Conservation (phyloP, 305 asterid genomes). For the Fraxinus sp. region DNA sequence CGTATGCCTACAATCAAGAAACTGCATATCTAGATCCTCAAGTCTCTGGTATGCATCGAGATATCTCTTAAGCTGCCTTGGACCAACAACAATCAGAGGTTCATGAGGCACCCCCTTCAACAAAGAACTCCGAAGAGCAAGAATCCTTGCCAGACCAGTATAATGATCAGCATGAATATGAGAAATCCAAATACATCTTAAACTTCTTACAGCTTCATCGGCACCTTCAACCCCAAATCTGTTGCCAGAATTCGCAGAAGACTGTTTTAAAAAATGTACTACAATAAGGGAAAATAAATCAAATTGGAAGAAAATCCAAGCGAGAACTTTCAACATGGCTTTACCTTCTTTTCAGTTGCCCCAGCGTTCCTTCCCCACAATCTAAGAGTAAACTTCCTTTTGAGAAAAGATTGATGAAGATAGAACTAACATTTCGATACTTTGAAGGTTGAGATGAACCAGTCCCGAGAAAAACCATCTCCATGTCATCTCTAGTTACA, state of each 20-base stretch:
- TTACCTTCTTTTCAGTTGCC: constrained; percentile 91
- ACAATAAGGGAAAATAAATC: neutral
- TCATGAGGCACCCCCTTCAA: constrained; percentile 63
- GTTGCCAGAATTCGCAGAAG: constrained; percentile 17
- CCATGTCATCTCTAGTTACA: constrained; percentile 69
- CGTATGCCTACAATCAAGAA: constrained; percentile 75
- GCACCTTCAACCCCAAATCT: constrained; percentile 83
- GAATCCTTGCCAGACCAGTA: constrained; percentile 87
- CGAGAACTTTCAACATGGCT: neutral
- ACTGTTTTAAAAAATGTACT: neutral
- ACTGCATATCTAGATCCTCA: constrained; percentile 87
- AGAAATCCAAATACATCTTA: constrained; percentile 89
- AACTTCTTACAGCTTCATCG: constrained; percentile 64
- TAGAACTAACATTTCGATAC: constrained; percentile 84
- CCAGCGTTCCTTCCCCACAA: constrained; percentile 94
- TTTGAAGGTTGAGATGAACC: constrained; percentile 98
- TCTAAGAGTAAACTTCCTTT: constrained; percentile 79
- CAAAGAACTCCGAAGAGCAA: constrained; percentile 65
- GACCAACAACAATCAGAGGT: constrained; percentile 76
- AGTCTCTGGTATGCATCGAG: constrained; percentile 90
- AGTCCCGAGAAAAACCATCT: constrained; percentile 94
- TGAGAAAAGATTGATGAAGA: constrained; percentile 75
- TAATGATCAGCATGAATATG: constrained; percentile 98
- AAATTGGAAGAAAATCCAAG: neutral
- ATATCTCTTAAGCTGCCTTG: constrained; percentile 75